Evolutionary conservation across 2,329 filamentous ascomycete genomes (phyloP), one percentile per base, ranked within the genome.

Genomic region (Ceratocystis huliohia): DNA sequence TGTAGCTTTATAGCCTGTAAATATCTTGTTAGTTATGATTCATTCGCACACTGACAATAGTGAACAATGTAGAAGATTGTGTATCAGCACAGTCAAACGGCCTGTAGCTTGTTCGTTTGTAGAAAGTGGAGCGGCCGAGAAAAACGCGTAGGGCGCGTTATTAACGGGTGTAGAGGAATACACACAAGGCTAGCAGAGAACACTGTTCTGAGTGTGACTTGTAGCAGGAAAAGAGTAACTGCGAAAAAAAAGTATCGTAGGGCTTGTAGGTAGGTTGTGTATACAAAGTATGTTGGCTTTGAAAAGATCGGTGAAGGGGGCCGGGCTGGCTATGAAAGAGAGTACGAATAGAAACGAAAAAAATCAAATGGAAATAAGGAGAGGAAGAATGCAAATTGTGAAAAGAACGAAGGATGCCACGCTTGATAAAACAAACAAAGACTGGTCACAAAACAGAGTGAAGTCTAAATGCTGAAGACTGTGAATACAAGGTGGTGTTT

Each of bases 311-410:
- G 37, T 41, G 37, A 41, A 41, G 37, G 13, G 13, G 37, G 37
- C 37, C 37, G 10, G 37, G 3, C 8, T 41, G 37, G 37, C 37
- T 41, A 28, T 53, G 22, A 25, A 70, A 68, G 68, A 63, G 56
- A 65, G 66, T 64, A 67, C 67, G 69, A 71, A 69, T 69, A 63
- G 63, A 70, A 70, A 69, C 65, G 69, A 71, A 64, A 69, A 70
- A 69, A 67, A 70, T 70, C 72, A 69, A 67, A 66, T 61, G 66
- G 63, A 41, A 66, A 66, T 66, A 61, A 66, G 68, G 67, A 67
- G 68, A 67, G 61, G 50, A 61, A 69, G 56, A 56, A 56, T 65
- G 64, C 48, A 64, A 50, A 15, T 66, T 65, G 68, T 50, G 8
- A 53, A 61, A 65, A 65, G 63, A 57, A 68, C 53, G 62, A 66